These are phyloP conservation scores for Metarhizium album DNA, from an alignment of 2,329 filamentous ascomycete genomes.

Conservation along the genomic window DNA sequence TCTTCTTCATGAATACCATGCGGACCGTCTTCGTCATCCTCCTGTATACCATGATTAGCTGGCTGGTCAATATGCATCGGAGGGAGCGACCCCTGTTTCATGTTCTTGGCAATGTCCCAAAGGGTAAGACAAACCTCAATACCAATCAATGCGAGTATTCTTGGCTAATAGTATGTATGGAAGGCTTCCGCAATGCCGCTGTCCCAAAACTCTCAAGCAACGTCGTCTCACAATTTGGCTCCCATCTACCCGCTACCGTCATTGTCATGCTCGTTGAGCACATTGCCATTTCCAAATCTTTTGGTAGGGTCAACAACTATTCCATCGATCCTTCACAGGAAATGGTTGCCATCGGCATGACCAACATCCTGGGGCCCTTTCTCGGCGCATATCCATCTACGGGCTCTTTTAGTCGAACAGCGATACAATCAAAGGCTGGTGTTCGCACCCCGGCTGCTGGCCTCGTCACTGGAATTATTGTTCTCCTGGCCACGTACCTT, in stretches of 20 bases:
- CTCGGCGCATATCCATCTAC: slow-evolving; percentile 86
- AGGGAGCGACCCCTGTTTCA: slow-evolving; percentile 55
- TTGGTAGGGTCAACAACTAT: slow-evolving; percentile 93
- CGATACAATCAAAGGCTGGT: slow-evolving; percentile 94
- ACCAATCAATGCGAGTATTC: not conserved
- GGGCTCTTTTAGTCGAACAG: slow-evolving; percentile 90
- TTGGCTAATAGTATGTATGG: not conserved
- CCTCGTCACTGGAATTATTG: slow-evolving; percentile 75
- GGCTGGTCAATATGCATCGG: slow-evolving; percentile 64
- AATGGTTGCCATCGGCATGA: slow-evolving; percentile 85
- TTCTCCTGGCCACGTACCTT: slow-evolving; percentile 83
- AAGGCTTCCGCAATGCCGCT: slow-evolving; percentile 68
- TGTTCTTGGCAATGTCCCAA: slow-evolving; percentile 66
- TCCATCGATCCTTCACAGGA: slow-evolving; percentile 92
- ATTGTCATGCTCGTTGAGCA: slow-evolving; percentile 97
- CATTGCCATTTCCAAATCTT: slow-evolving; percentile 94
- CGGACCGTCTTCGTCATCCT: slow-evolving; percentile 86
- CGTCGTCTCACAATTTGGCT: slow-evolving; percentile 58
- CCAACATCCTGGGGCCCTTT: slow-evolving; percentile 84
- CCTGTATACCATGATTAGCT: slow-evolving; percentile 86
- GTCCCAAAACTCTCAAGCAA: slow-evolving; percentile 56
- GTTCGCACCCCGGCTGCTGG: slow-evolving; percentile 86
- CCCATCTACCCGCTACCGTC: slow-evolving; percentile 70
- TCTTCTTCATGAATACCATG: slow-evolving; percentile 87
- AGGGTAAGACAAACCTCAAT: slow-evolving; percentile 32